Evolutionary conservation across 176 grass and related monocot genomes (phyloP), one percentile per base, ranked within the genome.

Genomic region (Aegilops sharonensis): DNA sequence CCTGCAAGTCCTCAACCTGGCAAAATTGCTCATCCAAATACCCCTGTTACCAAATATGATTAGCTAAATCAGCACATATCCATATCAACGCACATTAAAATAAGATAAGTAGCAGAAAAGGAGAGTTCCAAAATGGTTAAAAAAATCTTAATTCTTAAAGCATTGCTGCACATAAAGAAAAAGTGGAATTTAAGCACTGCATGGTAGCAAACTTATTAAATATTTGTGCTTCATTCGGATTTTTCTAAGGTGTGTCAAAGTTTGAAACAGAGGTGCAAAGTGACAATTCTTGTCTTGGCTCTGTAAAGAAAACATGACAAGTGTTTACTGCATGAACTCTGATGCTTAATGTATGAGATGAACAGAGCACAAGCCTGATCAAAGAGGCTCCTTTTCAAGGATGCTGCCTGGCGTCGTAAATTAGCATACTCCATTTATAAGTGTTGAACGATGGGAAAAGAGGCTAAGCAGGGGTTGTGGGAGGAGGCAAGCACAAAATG

Each of bases 11-110:
- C 66, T 95, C 95, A 57, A 98, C 81, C 86, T 94, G 95, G 86
- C 82, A 89, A 90, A 98, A 98, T 56, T 98, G 95, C 30, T 98
- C 93, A 59, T 98, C 95, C 57, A 98, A 87, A 88, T 92, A 92
- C 13, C 90, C 93, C 95, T 98, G 78, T 73, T 67, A 89, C 25
- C 17, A 88, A 71, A 86, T 63, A 90, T 64, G 9, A 79, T 34
- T 60, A 18, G 34, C 31, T 39, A 75, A 84, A 32, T 80, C 36
- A 84, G 35, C 15, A 68, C 7, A 43, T n/a, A 25, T 59, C 65
- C 64, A 56, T 67, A 64, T 23, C 23, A 82, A 43, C n/a, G 57
- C 18, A 47, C 2, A 34, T 43, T 64, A 48, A 25, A 54, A 40
- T 27, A 78, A 72, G 63, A 7, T 18, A 66, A 50, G 47, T 31